Base-by-base conservation (phyloP, 2,329 filamentous ascomycete genomes). In the Erysiphe pulchra region DNA sequence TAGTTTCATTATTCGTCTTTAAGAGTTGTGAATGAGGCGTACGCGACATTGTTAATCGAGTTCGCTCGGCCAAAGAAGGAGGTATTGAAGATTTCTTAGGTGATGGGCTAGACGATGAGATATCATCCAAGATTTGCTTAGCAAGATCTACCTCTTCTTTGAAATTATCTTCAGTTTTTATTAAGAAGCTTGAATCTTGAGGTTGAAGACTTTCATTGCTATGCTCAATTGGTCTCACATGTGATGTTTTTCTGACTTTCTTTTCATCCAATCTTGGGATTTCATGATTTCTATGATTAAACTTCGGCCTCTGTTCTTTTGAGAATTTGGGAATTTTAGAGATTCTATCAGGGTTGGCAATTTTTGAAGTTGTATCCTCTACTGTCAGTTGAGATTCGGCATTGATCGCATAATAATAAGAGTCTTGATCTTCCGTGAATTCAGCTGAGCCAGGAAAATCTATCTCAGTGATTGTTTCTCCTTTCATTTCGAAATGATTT, bases 31-130 rank as follows among this genome's bases (percentile, higher is more conserved):
- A 55, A 14, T 59, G 60, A 1, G 73, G 69, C 42, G 71, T 64
- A 2, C 75, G 67, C 0, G 77, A 73, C 75, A 93, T 87, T 16
- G 82, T 85, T 46, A 84, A 68, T 16, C 80, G 74, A 0, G 86
- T 92, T 42, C 85, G 77, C 56, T 92, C 84, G 4, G 78, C 70
- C 0, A 90, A 68, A 0, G 77, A 76, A 9, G 78, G 60, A 0
- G 67, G 69, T 44, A 73, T 71, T 0, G 71, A 65, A 0, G 63
- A 61, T 52, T 73, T 76, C 39, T 62, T 56, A 0, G 73, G 73
- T 0, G 73, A 76, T 0, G 72, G 71, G 1, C 73, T 74, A 0
- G 65, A 63, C 41, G 65, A 64, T 20, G 66, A 61, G 56, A 75
- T 68, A 0, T 68, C 70, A 12, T 66, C 65, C 4, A 75, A 57